phyloP scores from a whole-genome alignment of 176 grass and related monocot genomes.

The Carex scoparia region DNA sequence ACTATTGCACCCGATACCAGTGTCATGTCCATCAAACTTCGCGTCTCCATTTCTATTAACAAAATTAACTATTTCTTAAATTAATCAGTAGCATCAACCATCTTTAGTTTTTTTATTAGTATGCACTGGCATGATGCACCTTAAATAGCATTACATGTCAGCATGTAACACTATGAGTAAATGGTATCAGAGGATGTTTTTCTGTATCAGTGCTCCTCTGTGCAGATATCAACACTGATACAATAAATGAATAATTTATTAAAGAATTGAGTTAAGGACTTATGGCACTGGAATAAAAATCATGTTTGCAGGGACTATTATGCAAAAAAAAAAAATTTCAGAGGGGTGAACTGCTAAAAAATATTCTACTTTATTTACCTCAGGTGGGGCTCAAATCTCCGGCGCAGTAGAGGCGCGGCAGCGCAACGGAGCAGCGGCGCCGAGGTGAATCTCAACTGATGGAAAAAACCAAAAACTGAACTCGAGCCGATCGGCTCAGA shows the following conservation, averaged over 20 bases:
- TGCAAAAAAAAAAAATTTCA: not conserved
- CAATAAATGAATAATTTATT: not conserved
- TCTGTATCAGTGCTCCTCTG: too few species aligned
- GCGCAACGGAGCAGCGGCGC: not conserved
- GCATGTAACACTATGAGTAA: too few species aligned
- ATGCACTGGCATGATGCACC: not conserved
- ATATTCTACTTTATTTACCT: constrained; percentile 3
- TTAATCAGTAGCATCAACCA: not conserved
- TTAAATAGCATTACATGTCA: too few species aligned
- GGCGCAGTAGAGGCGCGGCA: not conserved
- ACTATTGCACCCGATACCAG: constrained; percentile 41
- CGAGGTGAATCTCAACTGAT: not conserved
- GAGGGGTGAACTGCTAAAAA: not conserved
- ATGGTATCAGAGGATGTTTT: too few species aligned
- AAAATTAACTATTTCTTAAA: not conserved
- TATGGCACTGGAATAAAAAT: not conserved
- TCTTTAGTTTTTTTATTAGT: not conserved
- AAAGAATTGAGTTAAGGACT: not conserved
- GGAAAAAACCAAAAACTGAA: not conserved
- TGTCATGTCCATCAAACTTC: constrained; percentile 56
- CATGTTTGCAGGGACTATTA: not conserved
- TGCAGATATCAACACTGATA: too few species aligned
- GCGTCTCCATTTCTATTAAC: constrained; percentile 37
- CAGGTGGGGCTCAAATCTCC: not conserved
- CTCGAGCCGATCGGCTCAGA: not conserved